Evolutionary conservation across 441 rosid genomes (phyloP), one percentile per base, ranked within the genome.

Genomic region (Mallotus japonicus): DNA sequence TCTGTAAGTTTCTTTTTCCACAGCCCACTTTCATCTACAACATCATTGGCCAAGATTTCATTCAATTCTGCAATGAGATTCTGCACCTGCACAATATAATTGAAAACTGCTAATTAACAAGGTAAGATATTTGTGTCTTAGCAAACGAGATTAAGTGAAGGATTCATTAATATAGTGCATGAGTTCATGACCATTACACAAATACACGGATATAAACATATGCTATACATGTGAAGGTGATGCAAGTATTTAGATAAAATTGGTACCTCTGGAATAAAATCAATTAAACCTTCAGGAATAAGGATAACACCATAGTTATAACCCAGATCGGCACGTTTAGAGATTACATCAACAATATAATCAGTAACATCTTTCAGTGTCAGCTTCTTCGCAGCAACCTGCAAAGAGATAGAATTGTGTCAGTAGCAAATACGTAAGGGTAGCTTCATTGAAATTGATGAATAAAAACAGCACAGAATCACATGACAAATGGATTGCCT

Each of bases 211-310:
- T 53, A 68, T 8, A 54, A 53, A 67, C 11, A 67, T 50, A 15
- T 32, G 49, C 12, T 6, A 1, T 28, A 34, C 17, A 1, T 1
- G 16, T 28, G 46, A 15, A 57, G 28, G 66, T 56, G 6, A 12
- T 0, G 0, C 3, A 37, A 28, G 49, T 44, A 5, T 13, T 47
- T 56, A 28, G 3, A 56, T 3, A 78, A n/a, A 75, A 62, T 8
- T 20, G 37, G 51, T 83, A 90, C 99, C 97, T 93, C 99, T 0
- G 99, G 99, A 71, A 96, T 96, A 80, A 96, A 96, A 76, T 96
- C 99, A 70, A 96, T 96, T 67, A 96, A 81, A 76, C 99, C 99
- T 89, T 96, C 99, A 49, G 98, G 98, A 79, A 96, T 88, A 76
- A 93, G 92, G 63, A 96, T 87, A 82, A 92, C 99, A 70, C 99